A percentile compares a stretch with the other conserved stretches of the same genome.
Evolutionary conservation across 192 early-diverging fungal genomes (phyloP).

Genomic region (Gryganskiella cystojenkinii): DNA sequence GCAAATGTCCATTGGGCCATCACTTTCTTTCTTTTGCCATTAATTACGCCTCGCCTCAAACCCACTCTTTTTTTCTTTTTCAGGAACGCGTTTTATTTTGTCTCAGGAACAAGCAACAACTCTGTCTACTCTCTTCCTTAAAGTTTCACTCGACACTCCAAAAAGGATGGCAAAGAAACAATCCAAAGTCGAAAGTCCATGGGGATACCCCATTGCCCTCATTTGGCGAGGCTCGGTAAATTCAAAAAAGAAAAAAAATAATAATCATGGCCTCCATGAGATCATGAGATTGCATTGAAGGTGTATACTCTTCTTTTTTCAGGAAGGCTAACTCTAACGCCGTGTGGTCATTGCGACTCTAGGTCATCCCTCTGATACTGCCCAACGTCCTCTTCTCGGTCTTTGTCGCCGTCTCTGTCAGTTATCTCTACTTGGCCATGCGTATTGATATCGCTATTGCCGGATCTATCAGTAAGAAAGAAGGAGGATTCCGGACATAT

Average conservation of each 20-base stretch:
- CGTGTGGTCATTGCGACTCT: no score
- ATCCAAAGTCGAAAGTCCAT: slow-evolving; percentile 37
- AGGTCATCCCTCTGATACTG: slow-evolving; percentile 48
- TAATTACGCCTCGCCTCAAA: no score
- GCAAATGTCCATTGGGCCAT: no score
- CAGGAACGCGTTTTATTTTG: no score
- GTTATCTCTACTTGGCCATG: slow-evolving; percentile 36
- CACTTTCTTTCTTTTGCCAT: no score
- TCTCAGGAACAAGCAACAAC: no score
- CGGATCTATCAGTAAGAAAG: slow-evolving; percentile 45
- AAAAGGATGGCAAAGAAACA: slow-evolving; percentile 10
- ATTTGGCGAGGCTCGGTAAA: slow-evolving; percentile 48
- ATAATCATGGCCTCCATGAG: neutral
- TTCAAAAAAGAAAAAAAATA: neutral
- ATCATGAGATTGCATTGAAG: neutral
- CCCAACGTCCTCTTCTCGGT: slow-evolving; percentile 47
- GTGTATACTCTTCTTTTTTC: neutral
- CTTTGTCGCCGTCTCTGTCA: slow-evolving; percentile 37
- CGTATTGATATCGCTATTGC: slow-evolving; percentile 39
- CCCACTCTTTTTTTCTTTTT: no score
- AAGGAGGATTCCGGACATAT: neutral
- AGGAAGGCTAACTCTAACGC: no score
- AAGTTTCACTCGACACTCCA: no score
- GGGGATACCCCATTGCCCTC: slow-evolving; percentile 52
- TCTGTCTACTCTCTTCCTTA: no score